Evolutionary conservation across 208 protist species (phyloP).

Genomic region (Leishmania major): DNA sequence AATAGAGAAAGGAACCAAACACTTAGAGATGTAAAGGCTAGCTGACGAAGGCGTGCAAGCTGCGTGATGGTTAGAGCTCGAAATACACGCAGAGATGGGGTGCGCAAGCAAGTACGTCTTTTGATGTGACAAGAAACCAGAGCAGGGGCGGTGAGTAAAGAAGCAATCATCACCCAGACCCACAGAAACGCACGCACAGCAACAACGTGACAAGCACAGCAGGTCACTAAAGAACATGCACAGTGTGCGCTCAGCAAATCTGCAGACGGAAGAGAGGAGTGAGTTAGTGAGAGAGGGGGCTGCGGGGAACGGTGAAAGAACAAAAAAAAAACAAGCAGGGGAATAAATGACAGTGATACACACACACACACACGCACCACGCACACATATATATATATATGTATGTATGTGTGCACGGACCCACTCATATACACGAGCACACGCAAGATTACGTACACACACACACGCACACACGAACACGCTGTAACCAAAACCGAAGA

Average conservation of each 20-base stretch:
- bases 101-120: neutral
- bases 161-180: neutral
- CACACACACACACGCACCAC: neutral
- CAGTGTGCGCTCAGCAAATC: neutral
- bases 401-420: neutral
- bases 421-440: neutral
- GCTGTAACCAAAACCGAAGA: neutral
- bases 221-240: neutral
- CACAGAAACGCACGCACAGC: neutral
- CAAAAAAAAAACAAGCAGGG: neutral
- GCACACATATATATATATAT: neutral
- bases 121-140: no score
- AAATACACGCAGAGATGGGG: neutral
- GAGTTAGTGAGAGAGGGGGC: neutral
- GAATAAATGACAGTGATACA: constrained; percentile 4
- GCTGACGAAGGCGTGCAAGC: neutral
- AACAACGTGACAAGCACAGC: neutral
- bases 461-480: neutral
- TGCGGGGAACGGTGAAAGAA: neutral
- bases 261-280: neutral
- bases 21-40: neutral
- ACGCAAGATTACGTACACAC: neutral
- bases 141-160: neutral
- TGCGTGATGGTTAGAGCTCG: neutral
- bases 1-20: neutral